Percentiles rank a stretch among this genome's conserved stretches.
These are phyloP conservation scores for Neoboletus subvelutipes DNA, from an alignment of 768 basidiomycete genomes.

Conservation along the genomic window DNA sequence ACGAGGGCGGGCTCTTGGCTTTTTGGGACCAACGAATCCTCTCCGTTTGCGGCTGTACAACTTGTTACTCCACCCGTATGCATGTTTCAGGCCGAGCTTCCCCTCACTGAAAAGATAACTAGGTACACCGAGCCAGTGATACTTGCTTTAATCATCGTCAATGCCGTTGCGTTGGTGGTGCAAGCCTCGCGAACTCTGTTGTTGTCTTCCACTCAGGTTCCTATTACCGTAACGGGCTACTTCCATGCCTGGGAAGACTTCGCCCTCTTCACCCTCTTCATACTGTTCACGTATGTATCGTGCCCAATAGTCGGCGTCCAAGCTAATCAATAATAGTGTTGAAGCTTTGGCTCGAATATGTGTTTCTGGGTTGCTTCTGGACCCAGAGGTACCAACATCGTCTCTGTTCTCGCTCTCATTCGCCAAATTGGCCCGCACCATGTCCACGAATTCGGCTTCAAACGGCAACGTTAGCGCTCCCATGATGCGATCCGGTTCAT, in stretches of 20 bases:
- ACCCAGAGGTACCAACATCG: slow-evolving; percentile 67
- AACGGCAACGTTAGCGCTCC: slow-evolving; percentile 25
- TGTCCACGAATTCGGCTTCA: slow-evolving; percentile 29
- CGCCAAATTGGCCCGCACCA: slow-evolving; percentile 21
- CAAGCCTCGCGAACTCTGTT: slow-evolving; percentile 69
- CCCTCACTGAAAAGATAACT: slow-evolving; percentile 1
- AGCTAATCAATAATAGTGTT: slow-evolving; percentile 44
- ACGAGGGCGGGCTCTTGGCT: slow-evolving; percentile 76
- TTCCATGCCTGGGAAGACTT: slow-evolving; percentile 91
- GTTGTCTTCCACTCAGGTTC: slow-evolving; percentile 43
- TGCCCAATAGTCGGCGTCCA: slow-evolving; percentile 25
- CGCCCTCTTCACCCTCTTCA: slow-evolving; percentile 78
- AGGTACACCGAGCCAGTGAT: slow-evolving; percentile 89
- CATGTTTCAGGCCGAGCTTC: slow-evolving; percentile 16
- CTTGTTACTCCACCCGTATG: slow-evolving; percentile 73
- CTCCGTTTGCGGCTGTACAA: slow-evolving; percentile 63
- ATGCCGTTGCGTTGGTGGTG: slow-evolving; percentile 78
- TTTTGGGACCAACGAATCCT: slow-evolving; percentile 67
- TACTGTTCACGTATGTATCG: slow-evolving; percentile 70
- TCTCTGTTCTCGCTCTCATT: slow-evolving; percentile 45
- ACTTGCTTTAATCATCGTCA: slow-evolving; percentile 77
- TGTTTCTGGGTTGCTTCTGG: slow-evolving; percentile 85
- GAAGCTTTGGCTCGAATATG: slow-evolving; percentile 88
- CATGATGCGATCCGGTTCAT: slow-evolving; percentile 32
- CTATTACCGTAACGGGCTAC: slow-evolving; percentile 61